These are phyloP conservation scores for Modicella reniformis DNA, from an alignment of 371 early-diverging fungal genomes.

Conservation along the genomic window DNA sequence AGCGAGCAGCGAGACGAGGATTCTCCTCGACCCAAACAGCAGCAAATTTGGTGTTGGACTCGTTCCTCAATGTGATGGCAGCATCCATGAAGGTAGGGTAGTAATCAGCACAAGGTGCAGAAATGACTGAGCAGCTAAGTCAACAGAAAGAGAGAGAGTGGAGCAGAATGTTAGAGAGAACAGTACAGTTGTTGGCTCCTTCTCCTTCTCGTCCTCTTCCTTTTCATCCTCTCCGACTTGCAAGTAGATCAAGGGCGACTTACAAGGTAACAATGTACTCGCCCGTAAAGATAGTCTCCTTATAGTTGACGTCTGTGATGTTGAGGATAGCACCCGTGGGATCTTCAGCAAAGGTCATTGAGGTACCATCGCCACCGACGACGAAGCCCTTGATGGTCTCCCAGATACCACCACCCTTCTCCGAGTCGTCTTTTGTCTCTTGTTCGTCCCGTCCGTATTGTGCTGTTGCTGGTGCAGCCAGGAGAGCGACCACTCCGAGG, in stretches of 20 bases:
- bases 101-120: constrained; percentile 40
- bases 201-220: constrained; percentile 2
- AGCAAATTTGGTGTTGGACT: constrained; percentile 38
- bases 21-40: constrained; percentile 51
- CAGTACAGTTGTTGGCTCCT: neutral
- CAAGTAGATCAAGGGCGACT: too few relatives aligned
- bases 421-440: neutral
- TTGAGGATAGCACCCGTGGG: constrained; percentile 22
- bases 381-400: constrained; percentile 26
- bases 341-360: constrained; percentile 21
- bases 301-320: constrained; percentile 46
- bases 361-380: constrained; percentile 7
- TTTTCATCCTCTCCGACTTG: too few relatives aligned
- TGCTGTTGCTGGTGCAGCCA: constrained; percentile 27
- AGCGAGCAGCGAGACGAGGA: constrained; percentile 43
- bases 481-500: constrained; percentile 41
- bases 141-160: neutral
- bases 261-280: constrained; percentile 53
- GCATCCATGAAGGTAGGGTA: constrained; percentile 44
- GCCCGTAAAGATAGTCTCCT: constrained; percentile 32
- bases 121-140: constrained; percentile 27
- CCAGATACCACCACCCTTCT: neutral
- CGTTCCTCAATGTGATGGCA: constrained; percentile 31
- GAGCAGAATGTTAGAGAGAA: neutral
- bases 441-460: constrained; percentile 34